Conservation (phyloP, 176 grass and related monocot species). For the Tillandsia leiboldiana region DNA sequence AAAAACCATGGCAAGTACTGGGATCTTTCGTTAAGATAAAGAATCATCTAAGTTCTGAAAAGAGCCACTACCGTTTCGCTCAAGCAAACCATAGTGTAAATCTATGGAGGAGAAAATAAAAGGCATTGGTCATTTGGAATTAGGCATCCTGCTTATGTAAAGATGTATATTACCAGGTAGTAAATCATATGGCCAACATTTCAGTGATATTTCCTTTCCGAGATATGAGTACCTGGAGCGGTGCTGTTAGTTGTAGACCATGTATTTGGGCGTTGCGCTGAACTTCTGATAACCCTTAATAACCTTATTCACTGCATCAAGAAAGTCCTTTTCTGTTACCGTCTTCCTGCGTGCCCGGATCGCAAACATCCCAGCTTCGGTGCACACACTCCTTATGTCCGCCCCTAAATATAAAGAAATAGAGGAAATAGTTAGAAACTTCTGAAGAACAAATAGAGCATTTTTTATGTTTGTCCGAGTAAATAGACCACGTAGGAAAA, state of each 20-base stretch:
- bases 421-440: not conserved
- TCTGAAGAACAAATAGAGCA: not conserved
- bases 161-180: not conserved
- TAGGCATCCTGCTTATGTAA: not conserved
- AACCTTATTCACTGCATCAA: conserved; percentile 83
- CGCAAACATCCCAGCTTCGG: conserved; percentile 81
- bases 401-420: conserved; percentile 29
- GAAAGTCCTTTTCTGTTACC: conserved; percentile 83
- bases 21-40: too few relatives aligned
- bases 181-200: not conserved
- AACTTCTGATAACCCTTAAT: conserved; percentile 97
- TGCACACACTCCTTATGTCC: conserved; percentile 88
- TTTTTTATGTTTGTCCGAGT: not conserved
- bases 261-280: conserved; percentile 80
- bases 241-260: conserved; percentile 68
- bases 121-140: too few relatives aligned
- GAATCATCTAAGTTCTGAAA: too few relatives aligned
- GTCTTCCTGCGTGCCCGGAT: conserved; percentile 88
- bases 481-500: too few relatives aligned
- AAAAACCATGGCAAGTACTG: too few relatives aligned
- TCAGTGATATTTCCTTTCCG: not conserved
- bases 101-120: too few relatives aligned
- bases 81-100: too few relatives aligned
- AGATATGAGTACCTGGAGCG: not conserved
- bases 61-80: too few relatives aligned